Evolutionary conservation across 768 basidiomycete species (phyloP).

Genomic region (Wakefieldia striispora): DNA sequence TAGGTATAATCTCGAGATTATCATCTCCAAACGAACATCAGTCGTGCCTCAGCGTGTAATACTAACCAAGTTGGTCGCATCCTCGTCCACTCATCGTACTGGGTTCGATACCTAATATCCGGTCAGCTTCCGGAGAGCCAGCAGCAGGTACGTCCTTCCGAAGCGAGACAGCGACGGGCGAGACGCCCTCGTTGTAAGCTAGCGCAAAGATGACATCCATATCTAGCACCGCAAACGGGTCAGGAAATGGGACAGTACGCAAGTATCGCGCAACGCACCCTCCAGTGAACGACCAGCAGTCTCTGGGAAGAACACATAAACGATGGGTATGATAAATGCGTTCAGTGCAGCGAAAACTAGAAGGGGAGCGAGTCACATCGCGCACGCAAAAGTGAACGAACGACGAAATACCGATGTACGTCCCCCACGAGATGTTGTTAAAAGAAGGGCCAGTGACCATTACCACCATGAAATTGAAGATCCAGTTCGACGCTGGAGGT

Average conservation of each 20-base stretch:
- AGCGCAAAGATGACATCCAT: conserved; percentile 49
- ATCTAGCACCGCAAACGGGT: conserved; percentile 21
- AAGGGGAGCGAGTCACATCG: neutral
- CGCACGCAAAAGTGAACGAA: neutral
- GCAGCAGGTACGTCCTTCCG: conserved; percentile 44
- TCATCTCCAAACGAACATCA: no score
- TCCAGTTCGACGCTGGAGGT: conserved; percentile 42
- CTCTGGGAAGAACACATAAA: conserved; percentile 63
- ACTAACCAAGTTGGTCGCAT: no score
- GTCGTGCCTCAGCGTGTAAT: no score
- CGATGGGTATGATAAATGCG: conserved; percentile 53
- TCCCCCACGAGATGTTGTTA: conserved; percentile 55
- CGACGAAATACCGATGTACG: conserved; percentile 47
- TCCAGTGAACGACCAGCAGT: conserved; percentile 59
- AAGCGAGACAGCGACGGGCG: conserved; percentile 43
- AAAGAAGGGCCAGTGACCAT: conserved; percentile 64
- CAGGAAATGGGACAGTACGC: neutral
- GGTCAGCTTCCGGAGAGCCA: conserved; percentile 45
- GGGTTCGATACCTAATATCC: conserved; percentile 36
- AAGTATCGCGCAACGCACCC: conserved; percentile 29
- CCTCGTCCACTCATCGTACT: neutral
- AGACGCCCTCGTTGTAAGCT: conserved; percentile 43
- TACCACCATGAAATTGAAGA: conserved; percentile 57
- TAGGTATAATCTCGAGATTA: no score
- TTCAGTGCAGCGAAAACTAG: conserved; percentile 56